Conservation (phyloP, 257 asterid genomes). For the Paulownia fortunei region DNA sequence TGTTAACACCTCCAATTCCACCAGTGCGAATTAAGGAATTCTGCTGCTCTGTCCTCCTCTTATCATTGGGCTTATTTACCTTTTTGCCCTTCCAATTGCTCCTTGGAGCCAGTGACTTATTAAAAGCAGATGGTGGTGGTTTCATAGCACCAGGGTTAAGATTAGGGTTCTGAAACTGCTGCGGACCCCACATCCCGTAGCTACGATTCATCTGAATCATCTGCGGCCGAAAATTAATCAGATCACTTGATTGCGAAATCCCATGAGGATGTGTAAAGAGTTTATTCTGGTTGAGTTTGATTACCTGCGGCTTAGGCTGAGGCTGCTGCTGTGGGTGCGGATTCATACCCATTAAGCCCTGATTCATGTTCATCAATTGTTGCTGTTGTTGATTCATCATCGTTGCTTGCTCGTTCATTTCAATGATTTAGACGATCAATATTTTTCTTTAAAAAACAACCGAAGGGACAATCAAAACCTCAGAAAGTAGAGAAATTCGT, state of each 20-base stretch:
- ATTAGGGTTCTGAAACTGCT: slow-evolving; percentile 64
- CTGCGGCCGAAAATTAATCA: slow-evolving; percentile 36
- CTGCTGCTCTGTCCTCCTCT: slow-evolving; percentile 57
- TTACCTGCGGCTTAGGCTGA: slow-evolving; percentile 58
- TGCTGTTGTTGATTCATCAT: slow-evolving; percentile 60
- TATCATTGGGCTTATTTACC: slow-evolving; percentile 43
- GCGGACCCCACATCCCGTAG: slow-evolving; percentile 73
- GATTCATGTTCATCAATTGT: slow-evolving; percentile 51
- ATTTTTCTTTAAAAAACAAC: not conserved
- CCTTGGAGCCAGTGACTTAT: slow-evolving; percentile 65
- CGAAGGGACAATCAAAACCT: not conserved
- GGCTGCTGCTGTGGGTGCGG: slow-evolving; percentile 55
- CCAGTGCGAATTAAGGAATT: slow-evolving; percentile 41
- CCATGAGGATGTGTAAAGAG: not conserved
- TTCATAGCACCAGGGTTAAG: slow-evolving; percentile 42
- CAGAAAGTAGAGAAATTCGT: not conserved
- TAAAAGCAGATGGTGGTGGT: slow-evolving; percentile 37
- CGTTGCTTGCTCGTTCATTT: slow-evolving; percentile 66
- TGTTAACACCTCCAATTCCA: slow-evolving; percentile 29
- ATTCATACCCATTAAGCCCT: slow-evolving; percentile 46
- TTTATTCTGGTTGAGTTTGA: slow-evolving; percentile 9
- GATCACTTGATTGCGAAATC: slow-evolving; percentile 1
- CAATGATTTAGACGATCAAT: slow-evolving; percentile 25
- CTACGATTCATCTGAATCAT: slow-evolving; percentile 63
- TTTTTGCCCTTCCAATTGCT: slow-evolving; percentile 71